These are phyloP conservation scores for Rhodotorula babjevae DNA, from an alignment of 768 basidiomycete genomes.

Conservation along the genomic window DNA sequence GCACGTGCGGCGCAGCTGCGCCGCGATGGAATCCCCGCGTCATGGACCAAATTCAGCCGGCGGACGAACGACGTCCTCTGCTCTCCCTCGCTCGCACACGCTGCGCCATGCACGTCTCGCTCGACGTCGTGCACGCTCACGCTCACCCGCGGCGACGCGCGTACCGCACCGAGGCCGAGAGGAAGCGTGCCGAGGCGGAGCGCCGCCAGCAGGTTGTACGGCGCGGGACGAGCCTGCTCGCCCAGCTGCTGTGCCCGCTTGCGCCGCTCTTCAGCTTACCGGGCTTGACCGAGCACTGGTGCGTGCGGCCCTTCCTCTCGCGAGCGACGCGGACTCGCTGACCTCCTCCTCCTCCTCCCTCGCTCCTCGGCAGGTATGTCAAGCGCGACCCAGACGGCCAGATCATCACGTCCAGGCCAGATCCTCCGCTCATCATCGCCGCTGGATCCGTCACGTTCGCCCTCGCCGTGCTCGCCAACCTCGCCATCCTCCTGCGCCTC, in stretches of 20 bases:
- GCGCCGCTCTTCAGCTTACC: slow-evolving; percentile 11
- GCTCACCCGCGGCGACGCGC: neutral
- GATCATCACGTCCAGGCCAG: neutral
- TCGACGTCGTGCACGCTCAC: neutral
- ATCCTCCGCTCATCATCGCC: slow-evolving; percentile 22
- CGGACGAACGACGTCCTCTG: too few species aligned
- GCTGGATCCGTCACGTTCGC: slow-evolving; percentile 6
- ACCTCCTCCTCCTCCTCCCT: neutral
- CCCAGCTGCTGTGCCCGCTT: slow-evolving; percentile 18
- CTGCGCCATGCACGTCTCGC: slow-evolving; percentile 1
- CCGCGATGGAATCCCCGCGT: too few species aligned
- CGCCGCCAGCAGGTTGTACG: neutral
- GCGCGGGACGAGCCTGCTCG: slow-evolving; percentile 3
- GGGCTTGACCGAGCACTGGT: slow-evolving; percentile 10
- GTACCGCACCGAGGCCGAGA: slow-evolving; percentile 5
- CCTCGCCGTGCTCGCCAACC: slow-evolving; percentile 11
- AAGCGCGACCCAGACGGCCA: neutral
- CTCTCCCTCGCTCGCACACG: too few species aligned
- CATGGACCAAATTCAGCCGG: too few species aligned
- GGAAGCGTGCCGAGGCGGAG: neutral
- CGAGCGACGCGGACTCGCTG: neutral
- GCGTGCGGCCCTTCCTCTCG: neutral
- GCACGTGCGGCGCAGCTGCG: too few species aligned
- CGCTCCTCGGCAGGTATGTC: slow-evolving; percentile 13
- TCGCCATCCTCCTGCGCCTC: slow-evolving; percentile 16